Base-by-base conservation (phyloP, 1,284 basidiomycete species). In the Boletus sp. region DNA sequence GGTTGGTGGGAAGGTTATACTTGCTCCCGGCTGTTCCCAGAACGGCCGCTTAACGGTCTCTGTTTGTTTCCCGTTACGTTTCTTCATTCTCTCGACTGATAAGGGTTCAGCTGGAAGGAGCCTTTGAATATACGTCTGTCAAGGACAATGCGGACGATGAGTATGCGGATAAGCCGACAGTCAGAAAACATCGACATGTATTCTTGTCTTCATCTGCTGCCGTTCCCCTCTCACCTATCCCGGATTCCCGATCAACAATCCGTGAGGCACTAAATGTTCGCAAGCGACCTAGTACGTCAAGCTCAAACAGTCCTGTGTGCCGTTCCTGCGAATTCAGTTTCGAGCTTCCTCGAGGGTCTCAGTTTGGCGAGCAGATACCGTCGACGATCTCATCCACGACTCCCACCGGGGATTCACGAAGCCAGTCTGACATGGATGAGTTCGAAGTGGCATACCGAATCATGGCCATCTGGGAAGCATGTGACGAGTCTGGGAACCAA, bases 361-460 rank as follows among this genome's bases (percentile, higher is more conserved):
- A 73, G 39, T 57, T 67, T 2, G 76, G 77, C 0, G 81, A 82
- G 55, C 80, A 82, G 54, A 64, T 87, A 30, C 84, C 84, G 0
- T 69, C 79, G 0, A 78, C 80, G 0, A 82, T 82, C 55, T 71
- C 70, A 23, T 58, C 67, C 6, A 60, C 67, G 16, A 55, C 57
- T 3, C 42, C 59, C 17, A 52, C 57, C 8, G 60, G 58, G 12
- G 53, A 56, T 41, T 61, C 57, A 9, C 50, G 64, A n/a, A 67
- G 59, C 10, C 62, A 66, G 19, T 57, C 71, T 0, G 66, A 67
- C 47, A 71, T 71, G 46, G 77, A 76, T 50, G 66, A 67, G 35
- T 60, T 72, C 8, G 69, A 75, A 41, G 64, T 87, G 5, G 65
- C 72, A 34, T 88, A 87, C 59, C 73, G 69, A 49, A 59, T 87